phyloP scores from a whole-genome alignment of 2,329 filamentous ascomycete species.

The Trichoderma polysporum region DNA sequence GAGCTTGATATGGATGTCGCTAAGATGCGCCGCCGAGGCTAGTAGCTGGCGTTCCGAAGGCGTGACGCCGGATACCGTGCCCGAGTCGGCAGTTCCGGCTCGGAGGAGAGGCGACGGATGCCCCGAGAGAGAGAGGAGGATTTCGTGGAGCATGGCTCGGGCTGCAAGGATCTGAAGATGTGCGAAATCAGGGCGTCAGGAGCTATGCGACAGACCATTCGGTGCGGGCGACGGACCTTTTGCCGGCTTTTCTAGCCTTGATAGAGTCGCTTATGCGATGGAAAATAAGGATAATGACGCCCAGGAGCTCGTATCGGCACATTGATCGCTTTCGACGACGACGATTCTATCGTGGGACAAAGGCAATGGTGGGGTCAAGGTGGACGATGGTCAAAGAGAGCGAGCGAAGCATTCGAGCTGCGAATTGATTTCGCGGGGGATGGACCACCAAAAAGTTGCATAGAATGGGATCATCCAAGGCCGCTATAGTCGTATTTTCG shows the following conservation, averaged over 20 bases:
- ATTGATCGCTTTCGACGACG: constrained; percentile 34
- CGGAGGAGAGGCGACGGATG: constrained; percentile 87
- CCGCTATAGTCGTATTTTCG: neutral
- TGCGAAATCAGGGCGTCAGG: constrained; percentile 20
- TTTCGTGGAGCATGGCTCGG: constrained; percentile 86
- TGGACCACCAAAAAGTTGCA: neutral
- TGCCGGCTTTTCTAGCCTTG: constrained; percentile 36
- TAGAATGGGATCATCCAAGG: neutral
- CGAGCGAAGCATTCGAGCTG: constrained; percentile 1
- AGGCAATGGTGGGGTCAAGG: constrained; percentile 3
- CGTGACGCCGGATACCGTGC: constrained; percentile 56
- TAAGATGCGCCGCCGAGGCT: constrained; percentile 71
- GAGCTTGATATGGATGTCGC: constrained; percentile 72
- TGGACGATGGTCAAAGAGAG: neutral
- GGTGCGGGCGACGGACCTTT: constrained; percentile 23
- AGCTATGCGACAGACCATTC: neutral
- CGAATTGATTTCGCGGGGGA: neutral
- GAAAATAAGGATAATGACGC: constrained; percentile 48
- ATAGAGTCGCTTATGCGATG: constrained; percentile 45
- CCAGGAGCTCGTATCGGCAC: constrained; percentile 56
- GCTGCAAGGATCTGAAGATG: neutral
- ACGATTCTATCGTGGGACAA: neutral
- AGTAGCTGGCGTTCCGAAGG: constrained; percentile 83
- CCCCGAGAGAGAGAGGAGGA: constrained; percentile 92
- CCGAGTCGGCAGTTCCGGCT: constrained; percentile 47